Base-by-base conservation (phyloP, 2,329 filamentous ascomycete species). In the Aspergillus sp. region DNA sequence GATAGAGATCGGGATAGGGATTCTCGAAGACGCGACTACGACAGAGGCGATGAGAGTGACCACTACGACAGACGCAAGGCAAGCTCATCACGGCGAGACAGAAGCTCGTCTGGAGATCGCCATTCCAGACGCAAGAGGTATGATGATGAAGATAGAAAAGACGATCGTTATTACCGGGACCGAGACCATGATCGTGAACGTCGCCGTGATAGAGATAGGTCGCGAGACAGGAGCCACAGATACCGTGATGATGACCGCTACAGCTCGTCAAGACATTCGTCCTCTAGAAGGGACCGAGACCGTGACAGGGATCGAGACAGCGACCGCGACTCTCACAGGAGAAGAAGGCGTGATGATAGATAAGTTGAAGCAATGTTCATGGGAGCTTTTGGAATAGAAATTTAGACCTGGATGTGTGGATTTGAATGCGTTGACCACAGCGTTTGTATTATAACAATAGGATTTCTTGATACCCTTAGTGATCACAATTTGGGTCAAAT, bases 41-140 rank as follows among this genome's bases (percentile, higher is more conserved):
- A 62, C 19, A 48, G 59, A 9, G 56, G 59, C 10, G 53, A 59
- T 44, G 60, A 63, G 36, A 50, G 54, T 41, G 56, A 64, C 39
- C 61, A 62, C 13, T 65, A 62, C 45, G 64, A 60, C 31, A 62
- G 60, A 40, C 63, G 67, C 38, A 63, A 66, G 39, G 64, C 64
- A 51, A 58, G 65, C 5, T 69, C 64, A 27, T 67, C 66, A 2
- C 58, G 63, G 26, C 55, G 66, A 39, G 64, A 65, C 53, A 56
- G 59, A 48, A 71, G 61, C 54, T 60, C 51, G 33, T 60, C 64
- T 47, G 52, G 63, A 35, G 60, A 65, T 40, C 60, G 61, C 27
- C 56, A 67, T 40, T 64, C 62, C 12, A 56, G 61, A 39, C 59
- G 63, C 32, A 65, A 63, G 33, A 60, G 59, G 34, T 61, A 68